Evolutionary conservation across 805 yeast genomes (phyloP).

Genomic region (Candida tallmaniae): DNA sequence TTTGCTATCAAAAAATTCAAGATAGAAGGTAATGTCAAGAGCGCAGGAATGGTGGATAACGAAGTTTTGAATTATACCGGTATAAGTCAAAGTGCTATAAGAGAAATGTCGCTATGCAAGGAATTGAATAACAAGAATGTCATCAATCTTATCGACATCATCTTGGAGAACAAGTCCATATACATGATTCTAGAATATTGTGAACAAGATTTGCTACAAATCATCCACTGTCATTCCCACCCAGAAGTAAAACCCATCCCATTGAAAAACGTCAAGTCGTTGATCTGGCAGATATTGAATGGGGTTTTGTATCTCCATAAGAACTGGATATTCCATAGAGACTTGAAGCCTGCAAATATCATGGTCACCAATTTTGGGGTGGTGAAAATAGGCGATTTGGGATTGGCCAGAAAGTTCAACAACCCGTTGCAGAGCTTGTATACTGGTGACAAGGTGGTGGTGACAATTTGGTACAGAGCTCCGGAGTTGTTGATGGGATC

Average conservation of each 20-base stretch:
- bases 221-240: conserved; percentile 90
- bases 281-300: conserved; percentile 86
- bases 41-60: conserved; percentile 56
- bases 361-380: conserved; percentile 89
- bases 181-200: conserved; percentile 96
- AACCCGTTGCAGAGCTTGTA: conserved; percentile 83
- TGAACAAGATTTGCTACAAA: conserved; percentile 91
- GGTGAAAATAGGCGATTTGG: conserved; percentile 95
- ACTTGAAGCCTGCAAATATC: conserved; percentile 94
- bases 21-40: conserved; percentile 53
- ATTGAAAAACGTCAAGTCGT: conserved; percentile 71
- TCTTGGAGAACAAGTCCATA: conserved; percentile 82
- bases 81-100: conserved; percentile 89
- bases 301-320: conserved; percentile 91
- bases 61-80: conserved; percentile 90
- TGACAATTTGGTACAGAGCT: conserved; percentile 95
- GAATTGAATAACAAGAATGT: conserved; percentile 80
- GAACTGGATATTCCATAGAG: conserved; percentile 95
- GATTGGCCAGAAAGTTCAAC: conserved; percentile 82
- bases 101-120: conserved; percentile 94
- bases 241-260: conserved; percentile 81
- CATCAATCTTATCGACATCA: conserved; percentile 74
- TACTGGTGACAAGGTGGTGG: conserved; percentile 93
- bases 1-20: conserved; percentile 95
- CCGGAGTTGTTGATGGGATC: conserved; percentile 50